Evolutionary conservation across 768 basidiomycete species (phyloP), one percentile per base, ranked within the genome.

Genomic region (Nidularia sp.): DNA sequence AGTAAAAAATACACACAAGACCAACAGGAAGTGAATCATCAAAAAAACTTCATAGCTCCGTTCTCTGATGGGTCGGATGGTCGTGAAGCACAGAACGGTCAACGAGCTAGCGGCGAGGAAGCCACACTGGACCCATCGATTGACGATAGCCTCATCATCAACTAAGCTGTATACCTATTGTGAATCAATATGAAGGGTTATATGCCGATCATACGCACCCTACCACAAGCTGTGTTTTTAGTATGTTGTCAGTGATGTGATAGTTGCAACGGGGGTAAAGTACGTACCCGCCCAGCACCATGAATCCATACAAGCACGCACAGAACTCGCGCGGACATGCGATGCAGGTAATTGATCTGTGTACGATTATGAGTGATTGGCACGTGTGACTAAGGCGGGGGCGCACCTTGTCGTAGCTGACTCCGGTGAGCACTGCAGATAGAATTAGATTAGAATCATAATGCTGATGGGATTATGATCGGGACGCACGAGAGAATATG

Each of bases 11-110:
- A 60, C 70, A 34, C 52, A 73, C 73, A 70, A 59, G 36, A 61
- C 73, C 59, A 73, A 55, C 3, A 74, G 6, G 49, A 79, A 72
- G 59, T 86, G 84, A 0, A 65, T 39, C 29, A 75, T 60, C 34
- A 80, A 66, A 67, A 86, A 86, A 3, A 76, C 3, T 57, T 85
- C 83, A 50, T 83, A 85, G 1, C 57, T 62, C 4, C 60, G 66
- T 2, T 68, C 60, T 6, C 83, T 75, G 18, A 85, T 57, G 1
- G 72, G 74, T 8, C 79, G 75, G 7, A 84, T 51, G 4, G 81
- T 77, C n/a, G 80, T 52, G 12, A 83, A 41, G 18, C 61, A 64
- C 2, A 83, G 53, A n/a, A 81, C 51, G 1, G 73, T 65, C 12
- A 83, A 66, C 0, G 78, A 55, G 12, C 58, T 55, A 2, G 70